Evolutionary conservation across 176 grass and related monocot genomes (phyloP), one percentile per base, ranked within the genome.

Genomic region (Tillandsia leiboldiana): DNA sequence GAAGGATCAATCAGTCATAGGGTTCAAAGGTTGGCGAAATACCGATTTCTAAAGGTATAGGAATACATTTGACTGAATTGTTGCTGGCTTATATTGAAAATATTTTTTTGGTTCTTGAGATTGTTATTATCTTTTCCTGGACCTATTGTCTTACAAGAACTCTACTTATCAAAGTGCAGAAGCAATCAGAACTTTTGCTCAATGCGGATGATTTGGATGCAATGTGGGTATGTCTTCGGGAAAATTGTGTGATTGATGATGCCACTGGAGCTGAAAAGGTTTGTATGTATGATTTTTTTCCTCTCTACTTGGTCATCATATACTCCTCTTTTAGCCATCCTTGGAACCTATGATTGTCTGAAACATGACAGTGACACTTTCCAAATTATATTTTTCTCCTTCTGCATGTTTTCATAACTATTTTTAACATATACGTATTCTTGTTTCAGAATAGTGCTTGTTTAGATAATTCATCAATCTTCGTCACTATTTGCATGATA

Each of bases 231-330:
- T 90, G 94, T 71, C 80, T 99, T 33, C 82, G 94, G 74, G 94
- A 99, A 88, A 99, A 99, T 83, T 99, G 94, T 83, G 94, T 99
- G 67, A 93, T 99, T 53, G 94, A 99, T 56, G 94, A 99, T 74
- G 82, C 84, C 26, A 88, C 89, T 28, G 94, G 94, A 57, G 89
- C 87, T 88, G 94, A 99, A 84, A 99, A 99, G 87, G 94, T 90
- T 29, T 27, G 26, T 22, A 75, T 48, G 10, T 12, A 29, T 53
- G 1, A 8, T 12, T 12, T 51, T 33, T 33, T 33, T 33, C 29
- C 9, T 27, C n/a, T 51, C 48, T 73, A 28, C 8, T 73, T 26
- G n/a, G 4, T 42, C 2, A 48, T 74, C 5, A 4, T 29, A 64
- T 47, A 26, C 42, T 9, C 23, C 8, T 17, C 22, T 59, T 59